Conservation (phyloP, 495 filamentous ascomycete species). For the Aspergillus cavernicola region DNA sequence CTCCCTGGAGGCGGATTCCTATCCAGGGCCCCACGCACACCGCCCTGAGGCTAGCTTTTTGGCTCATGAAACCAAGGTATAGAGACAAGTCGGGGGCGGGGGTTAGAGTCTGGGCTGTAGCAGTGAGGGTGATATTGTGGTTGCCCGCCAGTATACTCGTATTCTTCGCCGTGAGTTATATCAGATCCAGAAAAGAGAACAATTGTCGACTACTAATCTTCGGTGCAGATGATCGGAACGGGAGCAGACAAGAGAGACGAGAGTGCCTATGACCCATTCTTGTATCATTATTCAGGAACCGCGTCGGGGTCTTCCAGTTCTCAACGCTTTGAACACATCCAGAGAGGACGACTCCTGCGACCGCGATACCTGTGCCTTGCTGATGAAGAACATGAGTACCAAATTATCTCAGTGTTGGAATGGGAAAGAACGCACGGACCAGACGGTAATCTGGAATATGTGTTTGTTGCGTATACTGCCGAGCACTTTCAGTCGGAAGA, state of each 20-base stretch:
- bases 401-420: neutral
- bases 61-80: neutral
- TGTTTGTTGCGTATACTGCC: neutral
- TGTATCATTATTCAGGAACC: neutral
- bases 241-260: neutral
- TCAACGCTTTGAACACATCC: neutral
- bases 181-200: neutral
- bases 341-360: neutral
- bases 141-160: neutral
- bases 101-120: neutral
- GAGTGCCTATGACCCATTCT: neutral
- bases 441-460: neutral
- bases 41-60: neutral
- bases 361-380: neutral
- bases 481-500: neutral
- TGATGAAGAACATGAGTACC: neutral
- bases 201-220: neutral
- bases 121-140: neutral
- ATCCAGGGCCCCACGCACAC: neutral
- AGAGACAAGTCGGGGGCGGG: neutral
- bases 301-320: neutral
- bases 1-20: neutral
- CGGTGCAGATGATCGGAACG: neutral
- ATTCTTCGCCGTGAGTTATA: neutral
- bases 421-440: neutral